A percentile compares a stretch with the other conserved stretches of the same genome.
Conservation (phyloP, 306 rosid species). For the Senna tora region DNA sequence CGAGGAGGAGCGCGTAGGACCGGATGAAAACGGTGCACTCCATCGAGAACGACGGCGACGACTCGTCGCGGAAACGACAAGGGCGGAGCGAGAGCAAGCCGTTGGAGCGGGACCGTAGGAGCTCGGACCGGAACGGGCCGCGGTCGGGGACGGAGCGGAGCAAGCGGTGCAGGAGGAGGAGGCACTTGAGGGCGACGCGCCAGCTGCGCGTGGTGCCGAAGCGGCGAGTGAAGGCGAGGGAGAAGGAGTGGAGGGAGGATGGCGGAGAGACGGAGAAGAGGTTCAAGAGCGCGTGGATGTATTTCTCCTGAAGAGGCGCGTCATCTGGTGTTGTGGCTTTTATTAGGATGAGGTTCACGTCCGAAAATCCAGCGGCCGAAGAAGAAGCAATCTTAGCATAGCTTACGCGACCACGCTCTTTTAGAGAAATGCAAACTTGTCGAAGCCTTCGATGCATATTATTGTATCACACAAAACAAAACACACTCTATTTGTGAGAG, state of each 20-base stretch:
- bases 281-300: slow-evolving; percentile 57
- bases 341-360: slow-evolving; percentile 56
- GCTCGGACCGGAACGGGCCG: slow-evolving; percentile 47
- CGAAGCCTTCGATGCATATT: slow-evolving; percentile 62
- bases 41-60: slow-evolving; percentile 22
- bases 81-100: slow-evolving; percentile 66
- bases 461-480: neutral
- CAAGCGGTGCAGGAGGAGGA: slow-evolving; percentile 79
- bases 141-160: slow-evolving; percentile 58
- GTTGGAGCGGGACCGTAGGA: slow-evolving; percentile 55
- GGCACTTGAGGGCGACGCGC: slow-evolving; percentile 84
- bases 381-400: slow-evolving; percentile 70
- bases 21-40: slow-evolving; percentile 53
- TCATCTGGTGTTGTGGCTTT: slow-evolving; percentile 77
- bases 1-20: slow-evolving; percentile 65
- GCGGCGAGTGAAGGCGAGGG: slow-evolving; percentile 68
- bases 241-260: slow-evolving; percentile 52
- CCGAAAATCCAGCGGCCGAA: slow-evolving; percentile 52
- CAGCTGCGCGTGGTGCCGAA: slow-evolving; percentile 63
- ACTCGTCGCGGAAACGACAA: slow-evolving; percentile 54
- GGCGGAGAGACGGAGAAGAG: slow-evolving; percentile 70
- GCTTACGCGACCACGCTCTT: slow-evolving; percentile 55
- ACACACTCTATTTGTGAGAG: too few species aligned
- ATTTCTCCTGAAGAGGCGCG: slow-evolving; percentile 60
- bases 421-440: slow-evolving; percentile 51